Base-by-base conservation (phyloP, 495 filamentous ascomycete species). In the Xylona heveae region DNA sequence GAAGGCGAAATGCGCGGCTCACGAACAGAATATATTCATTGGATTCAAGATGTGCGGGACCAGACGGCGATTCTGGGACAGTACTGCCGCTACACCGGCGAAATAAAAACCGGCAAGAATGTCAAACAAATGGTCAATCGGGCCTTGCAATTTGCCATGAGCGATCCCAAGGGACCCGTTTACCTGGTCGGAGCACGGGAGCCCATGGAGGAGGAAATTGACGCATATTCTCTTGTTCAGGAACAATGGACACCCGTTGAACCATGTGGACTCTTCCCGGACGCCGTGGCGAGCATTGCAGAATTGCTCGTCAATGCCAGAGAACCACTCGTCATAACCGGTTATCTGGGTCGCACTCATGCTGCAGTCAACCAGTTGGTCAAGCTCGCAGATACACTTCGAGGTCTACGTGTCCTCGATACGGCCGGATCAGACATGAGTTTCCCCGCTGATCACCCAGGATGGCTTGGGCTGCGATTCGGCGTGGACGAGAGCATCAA, bases 121-220 rank as follows among this genome's bases (percentile, higher is more conserved):
- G 70, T 94, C 24, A 95, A 95, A 55, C 85, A 94, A 57, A 79
- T 94, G 59, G 78, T 95, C 19, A 83, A 84, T 38, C 70, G 85
- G 5, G 84, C 84, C 3, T 45, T 94, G 38, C 79, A 83, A 43
- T 94, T 90, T 44, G 83, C 85, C 0, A 74, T 52, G 31, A 77
- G 70, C 29, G 73, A 76, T 26, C 85, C 84, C 0, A 63, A 77
- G 40, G 85, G 85, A 0, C 85, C 85, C 0, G 83, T 88, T 0
- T 93, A 95, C 42, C 55, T 94, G 7, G 65, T 67, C 33, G 83
- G 78, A 1, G 78, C 80, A 4, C 62, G 85, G 42, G 85, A 95
- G 47, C 68, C 82, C 6, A 82, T 95, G 76, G 85, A 91, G 46
- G 74, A 85, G 48, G 84, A 95, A 30, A 75, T 95, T 30, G 61